A percentile compares a stretch with the other conserved stretches of the same genome.
Conservation (phyloP, 331 rosid genomes). For the Malus hybrid region DNA sequence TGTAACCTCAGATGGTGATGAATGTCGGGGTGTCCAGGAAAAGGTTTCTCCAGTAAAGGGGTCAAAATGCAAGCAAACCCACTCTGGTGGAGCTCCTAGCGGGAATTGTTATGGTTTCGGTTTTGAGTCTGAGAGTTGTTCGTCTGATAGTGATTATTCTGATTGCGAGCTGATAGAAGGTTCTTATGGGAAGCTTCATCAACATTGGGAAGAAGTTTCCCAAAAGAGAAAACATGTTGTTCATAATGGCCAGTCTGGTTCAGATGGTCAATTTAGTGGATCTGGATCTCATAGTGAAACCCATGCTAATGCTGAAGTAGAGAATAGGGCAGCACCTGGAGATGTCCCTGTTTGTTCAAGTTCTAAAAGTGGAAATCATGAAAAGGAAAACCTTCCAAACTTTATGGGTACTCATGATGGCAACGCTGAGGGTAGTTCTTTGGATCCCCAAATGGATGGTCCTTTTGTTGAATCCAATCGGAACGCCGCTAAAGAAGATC, state of each 20-base stretch:
- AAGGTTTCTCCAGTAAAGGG: conserved; percentile 29
- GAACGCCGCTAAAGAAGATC: conserved; percentile 22
- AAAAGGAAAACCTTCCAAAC: conserved; percentile 22
- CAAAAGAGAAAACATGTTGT: conserved; percentile 42
- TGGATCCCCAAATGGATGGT: conserved; percentile 10
- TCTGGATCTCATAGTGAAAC: conserved; percentile 43
- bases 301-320: conserved; percentile 23
- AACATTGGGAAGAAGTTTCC: conserved; percentile 72
- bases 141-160: conserved; percentile 65
- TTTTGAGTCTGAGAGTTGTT: conserved; percentile 25
- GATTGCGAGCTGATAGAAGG: conserved; percentile 73
- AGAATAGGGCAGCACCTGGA: conserved; percentile 21
- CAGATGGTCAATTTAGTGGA: conserved; percentile 40
- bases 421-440: conserved; percentile 7
- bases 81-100: conserved; percentile 21
- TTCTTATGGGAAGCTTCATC: conserved; percentile 30
- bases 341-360: conserved; percentile 35
- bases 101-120: conserved; percentile 48
- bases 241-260: conserved; percentile 24
- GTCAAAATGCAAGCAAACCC: conserved; percentile 30
- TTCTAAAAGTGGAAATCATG: conserved; percentile 26
- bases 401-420: conserved; percentile 22
- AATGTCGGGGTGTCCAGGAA: conserved; percentile 25
- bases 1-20: conserved; percentile 30
- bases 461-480: conserved; percentile 15